Conservation (phyloP, 192 early-diverging fungal genomes). For the Dimargaris xerosporica region DNA sequence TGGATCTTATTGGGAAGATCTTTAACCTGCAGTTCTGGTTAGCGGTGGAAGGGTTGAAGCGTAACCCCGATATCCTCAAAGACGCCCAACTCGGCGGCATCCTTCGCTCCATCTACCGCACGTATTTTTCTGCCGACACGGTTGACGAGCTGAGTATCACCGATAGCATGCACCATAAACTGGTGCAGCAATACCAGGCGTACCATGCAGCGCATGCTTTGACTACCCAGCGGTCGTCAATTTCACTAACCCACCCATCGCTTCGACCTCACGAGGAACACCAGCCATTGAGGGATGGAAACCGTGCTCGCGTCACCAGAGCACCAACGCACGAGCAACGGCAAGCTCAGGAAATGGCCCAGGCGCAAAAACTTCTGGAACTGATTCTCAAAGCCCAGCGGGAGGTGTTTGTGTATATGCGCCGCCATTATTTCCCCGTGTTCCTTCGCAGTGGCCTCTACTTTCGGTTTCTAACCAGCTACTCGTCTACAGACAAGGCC, state of each 20-base stretch:
- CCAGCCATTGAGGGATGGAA: no score
- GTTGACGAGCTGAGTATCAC: constrained; percentile 17
- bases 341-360: constrained; percentile 9
- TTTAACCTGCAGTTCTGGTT: constrained; percentile 60
- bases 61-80: constrained; percentile 8
- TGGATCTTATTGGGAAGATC: constrained; percentile 50
- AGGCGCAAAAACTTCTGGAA: constrained; percentile 17
- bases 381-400: constrained; percentile 32
- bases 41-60: constrained; percentile 45
- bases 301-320: no score
- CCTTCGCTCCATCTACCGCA: constrained; percentile 28
- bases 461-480: constrained; percentile 39
- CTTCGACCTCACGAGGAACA: no score
- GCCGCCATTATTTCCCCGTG: constrained; percentile 34
- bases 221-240: neutral
- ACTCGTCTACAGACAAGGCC: constrained; percentile 18
- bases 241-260: neutral
- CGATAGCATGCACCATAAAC: constrained; percentile 11
- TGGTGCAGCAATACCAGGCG: neutral
- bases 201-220: neutral
- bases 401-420: constrained; percentile 48
- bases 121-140: constrained; percentile 23
- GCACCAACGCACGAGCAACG: neutral
- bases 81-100: constrained; percentile 17
- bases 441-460: constrained; percentile 49